Conservation (phyloP, 2,329 filamentous ascomycete species). For the Colletotrichum echinochloae region DNA sequence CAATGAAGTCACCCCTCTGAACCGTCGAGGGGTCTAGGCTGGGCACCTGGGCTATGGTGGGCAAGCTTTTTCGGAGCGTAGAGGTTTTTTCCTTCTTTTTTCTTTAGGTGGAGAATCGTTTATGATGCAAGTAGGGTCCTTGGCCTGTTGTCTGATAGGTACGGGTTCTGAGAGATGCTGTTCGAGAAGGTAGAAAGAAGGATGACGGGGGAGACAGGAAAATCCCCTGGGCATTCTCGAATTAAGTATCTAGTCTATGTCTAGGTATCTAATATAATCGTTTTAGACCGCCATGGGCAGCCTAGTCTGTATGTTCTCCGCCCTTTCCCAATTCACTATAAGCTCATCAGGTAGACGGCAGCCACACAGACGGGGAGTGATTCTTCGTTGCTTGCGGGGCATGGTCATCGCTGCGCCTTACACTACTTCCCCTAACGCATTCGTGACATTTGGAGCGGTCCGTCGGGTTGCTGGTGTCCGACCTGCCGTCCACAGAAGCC, state of each 20-base stretch:
- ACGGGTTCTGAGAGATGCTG: neutral
- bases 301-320: neutral
- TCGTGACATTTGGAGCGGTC: neutral
- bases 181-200: neutral
- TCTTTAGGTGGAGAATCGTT: slow-evolving; percentile 2
- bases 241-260: neutral
- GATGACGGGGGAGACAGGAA: neutral
- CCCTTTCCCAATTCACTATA: no score
- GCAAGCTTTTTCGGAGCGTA: neutral
- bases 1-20: slow-evolving; percentile 23
- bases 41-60: no score
- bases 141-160: slow-evolving; percentile 1
- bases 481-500: neutral
- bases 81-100: neutral
- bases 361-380: neutral
- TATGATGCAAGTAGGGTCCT: slow-evolving; percentile 18
- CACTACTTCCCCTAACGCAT: neutral
- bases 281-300: no score
- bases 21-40: neutral
- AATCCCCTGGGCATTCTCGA: neutral
- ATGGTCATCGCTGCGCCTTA: slow-evolving; percentile 1
- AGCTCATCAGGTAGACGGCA: no score
- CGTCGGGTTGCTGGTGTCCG: neutral
- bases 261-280: no score
- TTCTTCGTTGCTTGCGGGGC: neutral